phyloP scores from a whole-genome alignment of 2,329 filamentous ascomycete genomes.

The Neobulgaria alba region DNA sequence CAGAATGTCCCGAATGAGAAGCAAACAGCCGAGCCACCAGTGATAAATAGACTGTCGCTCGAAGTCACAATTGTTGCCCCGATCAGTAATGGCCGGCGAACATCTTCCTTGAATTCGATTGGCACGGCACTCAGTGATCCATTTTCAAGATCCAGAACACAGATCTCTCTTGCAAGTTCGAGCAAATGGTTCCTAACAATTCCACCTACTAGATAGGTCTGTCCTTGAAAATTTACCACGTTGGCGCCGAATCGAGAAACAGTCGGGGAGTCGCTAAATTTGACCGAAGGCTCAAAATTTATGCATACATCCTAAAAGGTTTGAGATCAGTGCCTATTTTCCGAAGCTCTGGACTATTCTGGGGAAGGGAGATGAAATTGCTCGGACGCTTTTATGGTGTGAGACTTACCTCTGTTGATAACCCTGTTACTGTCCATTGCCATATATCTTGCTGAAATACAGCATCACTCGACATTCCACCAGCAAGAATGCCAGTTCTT shows the following conservation, averaged over 20 bases:
- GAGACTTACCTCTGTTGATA: constrained; percentile 13
- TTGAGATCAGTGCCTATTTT: no score
- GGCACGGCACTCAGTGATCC: background rate
- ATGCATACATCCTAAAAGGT: constrained; percentile 3
- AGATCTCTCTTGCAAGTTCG: constrained; percentile 42
- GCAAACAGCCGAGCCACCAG: constrained; percentile 78
- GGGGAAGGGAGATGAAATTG: no score
- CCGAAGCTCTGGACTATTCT: no score
- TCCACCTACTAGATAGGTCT: constrained; percentile 36
- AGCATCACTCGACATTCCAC: constrained; percentile 62
- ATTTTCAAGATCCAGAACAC: constrained; percentile 6
- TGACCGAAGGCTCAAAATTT: background rate
- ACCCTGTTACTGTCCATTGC: constrained; percentile 48
- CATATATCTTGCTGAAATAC: constrained; percentile 54
- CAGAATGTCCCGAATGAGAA: constrained; percentile 87
- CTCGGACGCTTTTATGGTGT: background rate
- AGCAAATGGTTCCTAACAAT: constrained; percentile 36
- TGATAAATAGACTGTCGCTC: constrained; percentile 45
- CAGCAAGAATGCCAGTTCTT: constrained; percentile 55
- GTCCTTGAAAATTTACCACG: constrained; percentile 25
- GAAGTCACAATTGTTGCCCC: constrained; percentile 52
- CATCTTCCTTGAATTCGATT: constrained; percentile 4
- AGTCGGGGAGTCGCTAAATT: background rate
- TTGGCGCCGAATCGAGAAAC: constrained; percentile 37
- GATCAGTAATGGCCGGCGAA: constrained; percentile 57